Percentiles rank a stretch among this genome's conserved stretches.
Evolutionary conservation across 1,139 yeast genomes (phyloP).

Genomic region (Geotrichum histeridarum): DNA sequence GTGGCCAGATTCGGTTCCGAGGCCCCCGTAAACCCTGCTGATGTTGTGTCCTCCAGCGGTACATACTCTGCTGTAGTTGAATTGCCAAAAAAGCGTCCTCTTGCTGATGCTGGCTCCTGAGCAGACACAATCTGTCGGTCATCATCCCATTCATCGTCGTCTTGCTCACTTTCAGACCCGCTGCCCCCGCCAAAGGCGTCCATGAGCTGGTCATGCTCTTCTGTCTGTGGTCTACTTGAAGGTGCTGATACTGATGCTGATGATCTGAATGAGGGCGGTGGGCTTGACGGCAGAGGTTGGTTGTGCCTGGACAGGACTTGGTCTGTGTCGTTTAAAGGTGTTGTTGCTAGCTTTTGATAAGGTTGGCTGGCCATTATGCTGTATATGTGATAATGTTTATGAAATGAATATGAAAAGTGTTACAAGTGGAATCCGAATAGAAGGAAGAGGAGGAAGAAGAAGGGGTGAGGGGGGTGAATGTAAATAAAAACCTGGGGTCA

Average conservation of each 20-base stretch:
- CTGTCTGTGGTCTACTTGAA: not conserved
- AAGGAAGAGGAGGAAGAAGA: too few relatives aligned
- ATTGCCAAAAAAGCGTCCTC: not conserved
- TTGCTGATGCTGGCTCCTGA: not conserved
- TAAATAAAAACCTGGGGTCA: too few relatives aligned
- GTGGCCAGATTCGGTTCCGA: too few relatives aligned
- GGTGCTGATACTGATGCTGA: not conserved
- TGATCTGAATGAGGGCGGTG: conserved; percentile 8
- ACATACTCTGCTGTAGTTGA: too few relatives aligned
- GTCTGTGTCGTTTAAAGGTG: too few relatives aligned
- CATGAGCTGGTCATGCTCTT: conserved; percentile 23
- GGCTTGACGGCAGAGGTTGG: conserved; percentile 5
- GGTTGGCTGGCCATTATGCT: conserved; percentile 2
- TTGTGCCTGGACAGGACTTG: not conserved
- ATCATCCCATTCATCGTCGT: conserved; percentile 27
- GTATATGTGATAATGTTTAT: not conserved
- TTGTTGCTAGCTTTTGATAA: not conserved
- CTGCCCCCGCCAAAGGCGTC: conserved; percentile 27
- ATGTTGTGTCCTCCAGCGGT: too few relatives aligned
- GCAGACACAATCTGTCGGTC: conserved; percentile 19
- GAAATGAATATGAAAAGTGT: too few relatives aligned
- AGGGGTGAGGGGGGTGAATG: too few relatives aligned
- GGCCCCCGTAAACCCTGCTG: too few relatives aligned
- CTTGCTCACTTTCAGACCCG: conserved; percentile 21
- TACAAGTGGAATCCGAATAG: too few relatives aligned